A percentile compares a stretch with the other conserved stretches of the same genome.
phyloP scores from a whole-genome alignment of 257 asterid genomes.

The Nicotiana otophora region DNA sequence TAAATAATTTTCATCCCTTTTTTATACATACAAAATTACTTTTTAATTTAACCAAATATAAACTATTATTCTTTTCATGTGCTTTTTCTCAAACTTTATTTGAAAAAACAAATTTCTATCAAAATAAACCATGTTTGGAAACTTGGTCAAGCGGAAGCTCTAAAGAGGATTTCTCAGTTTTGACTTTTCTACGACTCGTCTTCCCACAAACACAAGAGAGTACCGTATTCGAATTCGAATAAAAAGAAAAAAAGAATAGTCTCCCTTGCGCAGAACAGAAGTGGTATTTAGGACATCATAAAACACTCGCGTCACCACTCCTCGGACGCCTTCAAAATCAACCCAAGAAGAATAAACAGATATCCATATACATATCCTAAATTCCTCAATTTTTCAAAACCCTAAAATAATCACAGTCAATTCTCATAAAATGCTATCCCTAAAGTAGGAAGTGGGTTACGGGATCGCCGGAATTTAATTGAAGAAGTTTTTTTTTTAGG shows the following conservation, averaged over 20 bases:
- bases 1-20: too few species aligned
- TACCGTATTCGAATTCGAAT: not conserved
- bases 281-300: not conserved
- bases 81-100: not conserved
- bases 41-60: too few species aligned
- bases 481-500: not conserved
- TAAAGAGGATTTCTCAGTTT: not conserved
- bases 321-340: too few species aligned
- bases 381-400: not conserved
- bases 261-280: not conserved
- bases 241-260: not conserved
- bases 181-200: not conserved
- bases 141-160: not conserved
- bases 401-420: slow-evolving; percentile 9
- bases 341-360: not conserved
- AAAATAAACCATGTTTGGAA: not conserved
- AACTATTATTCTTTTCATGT: not conserved
- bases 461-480: not conserved
- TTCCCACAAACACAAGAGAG: too few species aligned
- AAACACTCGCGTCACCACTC: not conserved
- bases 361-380: not conserved
- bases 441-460: not conserved
- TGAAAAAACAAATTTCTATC: not conserved
- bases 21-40: too few species aligned
- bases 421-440: not conserved